A percentile compares a stretch with the other conserved stretches of the same genome.
These are phyloP conservation scores for Hypoxylon trugodes DNA, from an alignment of 495 filamentous ascomycete genomes.

Conservation along the genomic window DNA sequence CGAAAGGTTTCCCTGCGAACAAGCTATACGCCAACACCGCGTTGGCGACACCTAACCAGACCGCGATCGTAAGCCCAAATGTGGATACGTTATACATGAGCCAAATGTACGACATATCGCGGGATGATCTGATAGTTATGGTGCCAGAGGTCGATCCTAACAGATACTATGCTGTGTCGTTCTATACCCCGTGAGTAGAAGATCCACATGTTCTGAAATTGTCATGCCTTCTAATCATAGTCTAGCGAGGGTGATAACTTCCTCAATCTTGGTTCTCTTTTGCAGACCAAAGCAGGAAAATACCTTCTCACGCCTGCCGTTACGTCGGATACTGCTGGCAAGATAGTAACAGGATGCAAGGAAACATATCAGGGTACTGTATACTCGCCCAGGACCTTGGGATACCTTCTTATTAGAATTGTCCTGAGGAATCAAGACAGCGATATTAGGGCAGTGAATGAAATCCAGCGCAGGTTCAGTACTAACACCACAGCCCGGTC, in stretches of 20 bases:
- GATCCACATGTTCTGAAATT: not conserved
- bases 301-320: not conserved
- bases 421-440: slow-evolving; percentile 9
- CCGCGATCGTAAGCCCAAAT: not conserved
- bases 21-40: not conserved
- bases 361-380: slow-evolving; percentile 19
- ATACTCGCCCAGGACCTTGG: slow-evolving; percentile 24
- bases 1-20: not conserved
- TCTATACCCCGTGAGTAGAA: not conserved
- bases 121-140: not conserved
- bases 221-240: no score
- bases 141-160: not conserved
- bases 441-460: slow-evolving; percentile 14
- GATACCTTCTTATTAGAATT: slow-evolving; percentile 15
- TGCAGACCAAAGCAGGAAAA: not conserved
- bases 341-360: not conserved
- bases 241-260: not conserved
- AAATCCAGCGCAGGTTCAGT: not conserved
- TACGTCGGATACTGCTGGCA: not conserved
- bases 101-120: not conserved
- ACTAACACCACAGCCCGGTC: not conserved
- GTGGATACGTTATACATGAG: slow-evolving; percentile 1
- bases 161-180: not conserved
- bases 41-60: not conserved
- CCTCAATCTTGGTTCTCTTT: not conserved